Base-by-base conservation (phyloP, 768 basidiomycete species). In the Agrocybe chaxingu region DNA sequence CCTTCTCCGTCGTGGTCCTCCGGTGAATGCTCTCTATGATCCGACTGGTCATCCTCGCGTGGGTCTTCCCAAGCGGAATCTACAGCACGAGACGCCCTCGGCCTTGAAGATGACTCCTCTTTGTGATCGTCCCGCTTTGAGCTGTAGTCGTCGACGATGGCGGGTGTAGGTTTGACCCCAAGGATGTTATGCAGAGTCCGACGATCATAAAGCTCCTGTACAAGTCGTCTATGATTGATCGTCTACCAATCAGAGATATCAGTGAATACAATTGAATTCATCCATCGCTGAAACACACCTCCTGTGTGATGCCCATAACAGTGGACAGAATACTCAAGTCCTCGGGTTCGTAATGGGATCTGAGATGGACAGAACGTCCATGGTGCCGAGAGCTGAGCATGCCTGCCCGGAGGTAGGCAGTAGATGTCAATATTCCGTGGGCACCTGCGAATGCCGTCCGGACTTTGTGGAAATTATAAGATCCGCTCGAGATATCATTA, bases 401-500 rank as follows among this genome's bases (percentile, higher is more conserved):
- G 7, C 81, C 80, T 10, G 85, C 84, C 16, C 80, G 77, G 54
- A 80, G 55, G 59, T 82, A 90, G 32, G 90, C 77, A 1, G 85
- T 79, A 0, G 88, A 77, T n/a, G 85, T 85, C 63, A 99, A 74
- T 37, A 90, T 89, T 24, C 74, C 77, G 64, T 79, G 76, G 11
- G 89, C 96, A 2, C 95, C 95, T 0, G 88, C 85, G 53, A 98
- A 78, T 2, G 92, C 87, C 44, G 82, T 80, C 18, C 85, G 84
- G 35, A 98, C 93, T 61, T 85, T 86, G 24, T 78, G 71, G 55
- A 97, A 90, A 32, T 82, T 85, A 67, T 82, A 95, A 0, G 94
- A 93, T 1, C 93, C 92, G 45, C 79, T 82, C 0, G 94, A 92
- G 24, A 98, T 92, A 68, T 98, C 95, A 63, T 98, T 98, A 16